These are phyloP conservation scores for Spergularia bocconei DNA, from an alignment of 148 eudicot genomes.

Conservation along the genomic window DNA sequence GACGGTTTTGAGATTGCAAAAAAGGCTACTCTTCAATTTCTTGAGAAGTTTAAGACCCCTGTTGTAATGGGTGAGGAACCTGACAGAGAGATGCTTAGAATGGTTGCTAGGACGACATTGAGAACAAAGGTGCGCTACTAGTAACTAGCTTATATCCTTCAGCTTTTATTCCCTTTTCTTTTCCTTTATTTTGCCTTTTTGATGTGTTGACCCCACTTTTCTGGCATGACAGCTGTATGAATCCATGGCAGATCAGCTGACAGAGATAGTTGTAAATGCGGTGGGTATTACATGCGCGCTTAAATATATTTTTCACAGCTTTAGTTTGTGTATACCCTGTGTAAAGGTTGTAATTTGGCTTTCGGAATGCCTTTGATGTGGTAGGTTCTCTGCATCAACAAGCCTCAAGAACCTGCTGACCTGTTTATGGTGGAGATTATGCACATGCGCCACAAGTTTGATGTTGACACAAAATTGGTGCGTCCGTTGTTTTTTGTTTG, in stretches of 20 bases:
- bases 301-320: not conserved
- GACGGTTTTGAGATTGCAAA: conserved; percentile 98
- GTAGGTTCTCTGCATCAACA: conserved; percentile 94
- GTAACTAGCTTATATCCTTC: not conserved
- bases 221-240: conserved; percentile 64
- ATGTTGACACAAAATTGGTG: conserved; percentile 94
- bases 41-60: conserved; percentile 90
- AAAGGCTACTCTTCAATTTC: conserved; percentile 83
- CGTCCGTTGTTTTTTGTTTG: conserved; percentile 2
- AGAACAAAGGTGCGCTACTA: conserved; percentile 74
- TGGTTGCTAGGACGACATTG: conserved; percentile 95
- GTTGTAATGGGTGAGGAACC: conserved; percentile 95
- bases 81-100: conserved; percentile 86
- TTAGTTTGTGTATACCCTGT: not conserved
- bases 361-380: conserved; percentile 9
- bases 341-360: not conserved
- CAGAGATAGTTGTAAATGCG: conserved; percentile 79
- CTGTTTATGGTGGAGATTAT: conserved; percentile 98
- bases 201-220: not conserved
- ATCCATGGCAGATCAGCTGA: conserved; percentile 90
- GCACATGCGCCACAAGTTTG: conserved; percentile 99
- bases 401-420: conserved; percentile 87
- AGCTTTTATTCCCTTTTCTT: not conserved
- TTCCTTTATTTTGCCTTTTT: not conserved
- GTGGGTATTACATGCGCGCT: conserved; percentile 41